A percentile compares a stretch with the other conserved stretches of the same genome.
These are phyloP conservation scores for Leishmania martiniquensis DNA, from an alignment of 208 protist genomes.

Conservation along the genomic window DNA sequence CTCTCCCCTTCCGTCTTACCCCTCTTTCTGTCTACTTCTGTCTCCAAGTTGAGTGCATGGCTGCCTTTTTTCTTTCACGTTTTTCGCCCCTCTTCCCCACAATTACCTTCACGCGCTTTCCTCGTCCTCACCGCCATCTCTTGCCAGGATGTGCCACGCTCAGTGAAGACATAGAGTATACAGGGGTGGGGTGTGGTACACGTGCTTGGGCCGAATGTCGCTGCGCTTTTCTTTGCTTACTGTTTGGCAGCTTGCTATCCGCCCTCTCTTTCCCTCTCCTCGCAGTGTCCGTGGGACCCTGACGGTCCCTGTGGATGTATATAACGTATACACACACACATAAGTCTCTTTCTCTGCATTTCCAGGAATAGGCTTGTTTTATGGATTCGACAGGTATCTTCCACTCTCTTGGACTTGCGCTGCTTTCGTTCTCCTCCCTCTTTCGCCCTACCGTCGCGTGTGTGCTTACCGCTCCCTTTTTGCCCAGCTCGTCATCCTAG, in stretches of 20 bases:
- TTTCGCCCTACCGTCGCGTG: background rate
- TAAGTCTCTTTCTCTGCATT: background rate
- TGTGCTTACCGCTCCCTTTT: background rate
- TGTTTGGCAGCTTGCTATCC: background rate
- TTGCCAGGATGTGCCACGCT: background rate
- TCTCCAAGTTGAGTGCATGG: background rate
- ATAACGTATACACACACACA: background rate
- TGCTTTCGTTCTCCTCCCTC: background rate
- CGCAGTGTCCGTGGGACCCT: background rate
- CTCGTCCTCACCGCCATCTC: background rate
- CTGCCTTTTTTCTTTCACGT: background rate
- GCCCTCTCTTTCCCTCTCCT: background rate
- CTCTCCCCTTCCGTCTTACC: background rate
- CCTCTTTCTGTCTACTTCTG: background rate
- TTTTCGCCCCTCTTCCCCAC: too few relatives aligned
- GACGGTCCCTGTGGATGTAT: background rate
- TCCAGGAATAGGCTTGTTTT: background rate
- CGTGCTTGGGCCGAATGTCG: background rate
- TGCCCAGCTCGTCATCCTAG: too few relatives aligned
- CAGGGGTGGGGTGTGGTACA: background rate
- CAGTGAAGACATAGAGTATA: background rate
- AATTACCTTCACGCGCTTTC: background rate
- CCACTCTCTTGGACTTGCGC: background rate
- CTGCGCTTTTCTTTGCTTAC: background rate
- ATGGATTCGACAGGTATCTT: background rate